Base-by-base conservation (phyloP, 1,284 basidiomycete species). In the Rhodotorula sp. region DNA sequence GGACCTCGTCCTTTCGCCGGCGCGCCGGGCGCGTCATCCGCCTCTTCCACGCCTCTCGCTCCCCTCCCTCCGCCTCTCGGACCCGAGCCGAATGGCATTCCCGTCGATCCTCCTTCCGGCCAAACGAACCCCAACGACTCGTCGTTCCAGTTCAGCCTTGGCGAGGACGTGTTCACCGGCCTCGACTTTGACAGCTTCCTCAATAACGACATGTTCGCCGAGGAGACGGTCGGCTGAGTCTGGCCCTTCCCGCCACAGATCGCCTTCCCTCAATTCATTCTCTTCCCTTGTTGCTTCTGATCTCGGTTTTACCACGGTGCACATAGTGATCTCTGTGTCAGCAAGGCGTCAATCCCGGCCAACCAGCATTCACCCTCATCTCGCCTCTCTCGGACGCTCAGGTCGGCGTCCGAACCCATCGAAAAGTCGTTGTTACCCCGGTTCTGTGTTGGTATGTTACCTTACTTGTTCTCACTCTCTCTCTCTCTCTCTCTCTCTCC, bases 121-220 rank as follows among this genome's bases (percentile, higher is more conserved):
- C 52, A 54, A 54, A 20, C 26, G 30, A 44, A 44, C 40, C 9
- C 40, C 52, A 54, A 31, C 47, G 64, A 59, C 30, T 22, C 50
- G 4, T 30, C 58, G 22, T 26, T 56, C 20, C 63, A 59, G 55
- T 44, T 65, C 64, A 58, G 59, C 47, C 47, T 62, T 10, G 52
- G 54, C 22, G 60, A 65, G n/a, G 62, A 64, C 37, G 51, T 62
- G 34, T 59, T 74, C 54, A 56, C 53, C 28, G 62, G 56, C 10
- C 62, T 74, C 57, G 72, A 74, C 58, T 71, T 71, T 51, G 62
- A 67, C 22, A 55, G 34, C 28, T 74, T 71, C 60, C 55, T 74
- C 57, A 70, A 73, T 59, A 59, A 64, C 50, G 64, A 65, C 59
- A 64, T 73, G 61, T 73, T 73, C 46, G 56, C 64, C 60, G 72